A percentile compares a stretch with the other conserved stretches of the same genome.
Evolutionary conservation across 805 yeast species (phyloP).

Genomic region (Zygosaccharomyces rouxii): DNA sequence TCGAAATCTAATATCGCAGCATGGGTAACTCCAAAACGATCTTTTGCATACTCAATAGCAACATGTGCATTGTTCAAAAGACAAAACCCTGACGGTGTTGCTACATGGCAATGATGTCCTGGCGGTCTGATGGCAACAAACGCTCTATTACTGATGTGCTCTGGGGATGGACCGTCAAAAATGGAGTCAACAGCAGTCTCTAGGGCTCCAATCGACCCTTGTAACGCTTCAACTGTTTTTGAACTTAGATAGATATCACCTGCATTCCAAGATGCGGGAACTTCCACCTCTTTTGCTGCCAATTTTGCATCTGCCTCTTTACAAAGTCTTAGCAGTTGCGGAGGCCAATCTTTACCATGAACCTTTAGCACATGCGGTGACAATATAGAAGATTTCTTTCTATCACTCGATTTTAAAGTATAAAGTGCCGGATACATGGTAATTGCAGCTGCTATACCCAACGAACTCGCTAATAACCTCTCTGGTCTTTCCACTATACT

Average conservation of each 20-base stretch:
- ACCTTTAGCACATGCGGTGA: conserved; percentile 61
- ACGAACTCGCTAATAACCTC: conserved; percentile 66
- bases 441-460: conserved; percentile 73
- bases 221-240: conserved; percentile 62
- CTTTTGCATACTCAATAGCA: conserved; percentile 71
- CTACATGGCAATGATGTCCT: conserved; percentile 82
- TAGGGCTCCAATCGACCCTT: conserved; percentile 73
- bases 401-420: conserved; percentile 40
- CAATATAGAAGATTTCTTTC: conserved; percentile 44
- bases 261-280: conserved; percentile 75
- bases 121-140: conserved; percentile 76
- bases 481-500: conserved; percentile 83
- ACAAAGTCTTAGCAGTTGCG: conserved; percentile 53
- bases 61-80: conserved; percentile 76
- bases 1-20: conserved; percentile 80
- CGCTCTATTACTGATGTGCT: conserved; percentile 41
- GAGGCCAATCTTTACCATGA: conserved; percentile 75
- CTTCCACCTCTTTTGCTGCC: conserved; percentile 54
- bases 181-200: conserved; percentile 64
- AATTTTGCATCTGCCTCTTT: conserved; percentile 53
- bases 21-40: conserved; percentile 61
- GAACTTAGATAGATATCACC: conserved; percentile 76
- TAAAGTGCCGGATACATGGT: conserved; percentile 62
- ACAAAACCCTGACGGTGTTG: conserved; percentile 83
- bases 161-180: conserved; percentile 36